These are phyloP conservation scores for Erythrobasidium hasegawianum DNA, from an alignment of 1,284 basidiomycete species.

Conservation along the genomic window DNA sequence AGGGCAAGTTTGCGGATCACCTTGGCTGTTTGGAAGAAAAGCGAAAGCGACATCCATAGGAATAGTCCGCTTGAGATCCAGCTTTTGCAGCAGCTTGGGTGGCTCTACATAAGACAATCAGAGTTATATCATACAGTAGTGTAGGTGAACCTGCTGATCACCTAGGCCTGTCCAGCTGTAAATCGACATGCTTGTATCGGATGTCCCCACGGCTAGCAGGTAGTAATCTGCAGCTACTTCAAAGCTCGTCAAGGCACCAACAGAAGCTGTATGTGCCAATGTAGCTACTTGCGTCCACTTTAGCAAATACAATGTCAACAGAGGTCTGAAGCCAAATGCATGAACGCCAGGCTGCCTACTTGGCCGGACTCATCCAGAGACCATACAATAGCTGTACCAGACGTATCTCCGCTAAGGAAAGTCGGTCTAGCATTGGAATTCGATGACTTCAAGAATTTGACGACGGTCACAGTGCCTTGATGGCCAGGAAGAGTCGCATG, in stretches of 20 bases:
- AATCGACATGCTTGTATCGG: constrained; percentile 69
- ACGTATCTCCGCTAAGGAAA: constrained; percentile 69
- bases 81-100: not conserved
- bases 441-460: constrained; percentile 58
- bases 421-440: not conserved
- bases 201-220: constrained; percentile 67
- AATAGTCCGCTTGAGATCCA: constrained; percentile 9
- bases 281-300: no score
- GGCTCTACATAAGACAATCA: not conserved
- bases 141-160: not conserved
- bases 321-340: no score
- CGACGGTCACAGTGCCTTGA: constrained; percentile 66
- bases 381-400: constrained; percentile 56
- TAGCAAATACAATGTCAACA: no score
- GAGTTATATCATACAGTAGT: not conserved
- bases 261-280: constrained; percentile 10
- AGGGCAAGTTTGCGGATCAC: no score
- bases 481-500: constrained; percentile 69
- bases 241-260: constrained; percentile 35
- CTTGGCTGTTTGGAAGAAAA: not conserved
- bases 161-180: constrained; percentile 50
- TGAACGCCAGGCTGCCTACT: not conserved
- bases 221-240: constrained; percentile 44
- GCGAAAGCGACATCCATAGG: constrained; percentile 15
- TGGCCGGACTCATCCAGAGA: constrained; percentile 17